Evolutionary conservation across 345 rosid species (phyloP).

Genomic region (Eucalyptus curtisii): DNA sequence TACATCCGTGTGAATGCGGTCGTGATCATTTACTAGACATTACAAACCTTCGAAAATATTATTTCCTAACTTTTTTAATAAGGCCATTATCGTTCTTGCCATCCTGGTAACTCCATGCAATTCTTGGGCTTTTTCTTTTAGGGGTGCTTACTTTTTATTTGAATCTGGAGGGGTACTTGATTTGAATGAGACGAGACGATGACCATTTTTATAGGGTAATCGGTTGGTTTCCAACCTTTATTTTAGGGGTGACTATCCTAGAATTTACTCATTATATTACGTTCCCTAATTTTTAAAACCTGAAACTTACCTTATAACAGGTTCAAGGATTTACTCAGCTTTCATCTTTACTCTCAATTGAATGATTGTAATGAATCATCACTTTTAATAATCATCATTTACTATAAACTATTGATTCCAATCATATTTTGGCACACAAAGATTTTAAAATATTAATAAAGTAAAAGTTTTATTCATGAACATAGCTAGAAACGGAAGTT

Average conservation of each 20-base stretch:
- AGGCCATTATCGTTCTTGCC: not conserved
- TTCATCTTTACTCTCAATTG: not conserved
- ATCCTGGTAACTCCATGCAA: not conserved
- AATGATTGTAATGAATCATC: not conserved
- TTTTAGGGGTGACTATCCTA: not conserved
- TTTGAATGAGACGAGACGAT: not conserved
- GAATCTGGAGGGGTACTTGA: not conserved
- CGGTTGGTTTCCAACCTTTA: not conserved
- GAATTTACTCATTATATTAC: not conserved
- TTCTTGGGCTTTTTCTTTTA: not conserved
- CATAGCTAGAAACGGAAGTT: not conserved
- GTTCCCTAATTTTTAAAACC: accelerated
- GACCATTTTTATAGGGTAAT: not conserved
- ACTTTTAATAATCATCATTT: not conserved
- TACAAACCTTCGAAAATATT: not conserved
- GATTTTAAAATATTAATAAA: too few species aligned
- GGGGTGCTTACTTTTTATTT: not conserved
- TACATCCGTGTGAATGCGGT: not conserved
- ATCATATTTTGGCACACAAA: too few species aligned
- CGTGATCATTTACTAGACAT: not conserved
- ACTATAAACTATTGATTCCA: too few species aligned
- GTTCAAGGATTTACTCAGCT: not conserved
- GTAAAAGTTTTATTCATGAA: accelerated
- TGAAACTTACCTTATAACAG: accelerated
- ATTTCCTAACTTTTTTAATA: not conserved